A percentile compares a stretch with the other conserved stretches of the same genome.
Evolutionary conservation across 1,139 yeast species (phyloP).

Genomic region (Saccharomyces hybrid): DNA sequence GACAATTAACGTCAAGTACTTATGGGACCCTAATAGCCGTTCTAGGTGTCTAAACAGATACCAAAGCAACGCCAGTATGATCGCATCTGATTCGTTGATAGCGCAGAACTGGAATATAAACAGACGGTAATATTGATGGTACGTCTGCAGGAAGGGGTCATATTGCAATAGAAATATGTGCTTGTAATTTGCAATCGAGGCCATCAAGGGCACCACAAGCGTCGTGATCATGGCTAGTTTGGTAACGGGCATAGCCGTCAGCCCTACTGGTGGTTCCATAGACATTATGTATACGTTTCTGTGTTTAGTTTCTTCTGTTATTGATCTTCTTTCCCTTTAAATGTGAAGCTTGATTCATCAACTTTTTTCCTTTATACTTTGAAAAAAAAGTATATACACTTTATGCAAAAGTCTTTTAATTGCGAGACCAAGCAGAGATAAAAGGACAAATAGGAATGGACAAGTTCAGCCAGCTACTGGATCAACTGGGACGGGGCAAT

Average conservation of each 20-base stretch:
- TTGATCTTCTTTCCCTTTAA: neutral
- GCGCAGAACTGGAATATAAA: constrained; percentile 24
- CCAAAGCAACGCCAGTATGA: constrained; percentile 26
- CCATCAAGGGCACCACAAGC: constrained; percentile 22
- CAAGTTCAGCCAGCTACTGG: neutral
- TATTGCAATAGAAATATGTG: constrained; percentile 24
- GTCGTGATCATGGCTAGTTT: constrained; percentile 24
- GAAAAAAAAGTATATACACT: neutral
- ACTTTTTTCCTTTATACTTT: neutral
- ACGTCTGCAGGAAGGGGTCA: constrained; percentile 27
- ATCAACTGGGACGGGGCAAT: neutral
- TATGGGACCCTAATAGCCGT: constrained; percentile 28
- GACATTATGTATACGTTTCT: constrained; percentile 17
- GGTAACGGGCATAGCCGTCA: constrained; percentile 25
- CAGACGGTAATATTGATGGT: constrained; percentile 26
- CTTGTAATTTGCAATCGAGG: constrained; percentile 25
- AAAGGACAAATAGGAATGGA: neutral
- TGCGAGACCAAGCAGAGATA: neutral
- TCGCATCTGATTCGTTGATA: constrained; percentile 29
- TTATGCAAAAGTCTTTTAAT: neutral
- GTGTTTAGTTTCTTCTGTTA: neutral
- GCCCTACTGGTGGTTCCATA: constrained; percentile 26
- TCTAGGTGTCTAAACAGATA: constrained; percentile 28
- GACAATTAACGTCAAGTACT: constrained; percentile 25
- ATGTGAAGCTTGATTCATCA: neutral